Conservation (phyloP, 495 filamentous ascomycete genomes). For the Parachaetomium inaequale region DNA sequence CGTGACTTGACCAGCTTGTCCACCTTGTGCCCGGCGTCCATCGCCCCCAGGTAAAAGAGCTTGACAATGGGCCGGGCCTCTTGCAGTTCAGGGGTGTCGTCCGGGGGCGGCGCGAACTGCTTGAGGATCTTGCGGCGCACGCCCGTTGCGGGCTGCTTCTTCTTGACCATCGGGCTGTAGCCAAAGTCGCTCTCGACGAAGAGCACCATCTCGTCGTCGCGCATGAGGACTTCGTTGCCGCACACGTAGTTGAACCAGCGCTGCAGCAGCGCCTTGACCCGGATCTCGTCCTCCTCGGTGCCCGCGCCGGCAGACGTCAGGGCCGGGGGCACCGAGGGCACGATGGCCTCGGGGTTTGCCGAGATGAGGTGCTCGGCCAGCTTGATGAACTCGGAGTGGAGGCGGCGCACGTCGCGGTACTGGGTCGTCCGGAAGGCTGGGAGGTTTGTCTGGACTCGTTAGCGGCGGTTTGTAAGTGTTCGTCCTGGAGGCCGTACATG, state of each 20-base stretch:
- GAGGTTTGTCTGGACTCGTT: constrained; percentile 74
- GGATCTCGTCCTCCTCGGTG: constrained; percentile 91
- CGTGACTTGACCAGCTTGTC: constrained; percentile 89
- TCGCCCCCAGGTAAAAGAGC: constrained; percentile 88
- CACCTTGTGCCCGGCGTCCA: constrained; percentile 94
- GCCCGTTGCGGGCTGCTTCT: constrained; percentile 96
- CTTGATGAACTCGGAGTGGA: constrained; percentile 93
- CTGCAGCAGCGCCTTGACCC: constrained; percentile 85
- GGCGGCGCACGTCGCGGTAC: constrained; percentile 92
- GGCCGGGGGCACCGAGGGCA: constrained; percentile 90
- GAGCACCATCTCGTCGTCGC: constrained; percentile 92
- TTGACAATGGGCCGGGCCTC: constrained; percentile 88
- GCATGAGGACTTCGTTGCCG: constrained; percentile 84
- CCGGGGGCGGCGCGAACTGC: constrained; percentile 96
- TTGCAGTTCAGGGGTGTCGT: constrained; percentile 93
- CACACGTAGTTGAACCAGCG: constrained; percentile 93
- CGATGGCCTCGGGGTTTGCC: constrained; percentile 93
- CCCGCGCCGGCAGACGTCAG: constrained; percentile 91
- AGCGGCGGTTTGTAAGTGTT: constrained; percentile 8
- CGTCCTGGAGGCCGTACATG: constrained; percentile 60
- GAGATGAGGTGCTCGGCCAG: constrained; percentile 92
- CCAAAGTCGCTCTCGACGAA: constrained; percentile 99
- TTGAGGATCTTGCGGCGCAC: constrained; percentile 93
- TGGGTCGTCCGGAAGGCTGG: constrained; percentile 96
- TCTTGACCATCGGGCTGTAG: constrained; percentile 90